phyloP scores from a whole-genome alignment of 2,329 filamentous ascomycete genomes.

The Cladosporium velox region DNA sequence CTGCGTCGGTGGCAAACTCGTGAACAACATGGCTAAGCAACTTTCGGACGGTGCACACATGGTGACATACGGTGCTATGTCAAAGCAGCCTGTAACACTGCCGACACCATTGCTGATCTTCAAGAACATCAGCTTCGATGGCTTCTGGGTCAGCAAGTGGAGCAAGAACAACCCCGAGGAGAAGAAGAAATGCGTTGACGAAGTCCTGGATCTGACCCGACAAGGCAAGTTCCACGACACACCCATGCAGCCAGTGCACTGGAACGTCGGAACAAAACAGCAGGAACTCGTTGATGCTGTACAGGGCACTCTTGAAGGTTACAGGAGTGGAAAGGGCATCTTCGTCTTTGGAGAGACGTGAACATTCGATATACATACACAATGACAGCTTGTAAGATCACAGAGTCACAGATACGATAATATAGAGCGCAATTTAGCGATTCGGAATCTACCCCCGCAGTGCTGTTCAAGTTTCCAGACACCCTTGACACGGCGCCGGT shows the following conservation, averaged over 20 bases:
- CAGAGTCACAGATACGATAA: neutral
- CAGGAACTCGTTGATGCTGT: conserved; percentile 70
- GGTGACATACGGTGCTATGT: conserved; percentile 96
- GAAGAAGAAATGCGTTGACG: conserved; percentile 78
- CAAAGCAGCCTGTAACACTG: conserved; percentile 77
- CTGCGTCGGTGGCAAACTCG: conserved; percentile 88
- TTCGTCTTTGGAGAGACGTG: conserved; percentile 71
- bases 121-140: conserved; percentile 83
- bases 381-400: neutral
- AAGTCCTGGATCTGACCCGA: conserved; percentile 75
- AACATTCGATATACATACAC: no score
- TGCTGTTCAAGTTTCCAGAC: neutral
- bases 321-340: conserved; percentile 83
- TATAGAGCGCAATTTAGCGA: neutral
- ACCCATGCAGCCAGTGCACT: conserved; percentile 78
- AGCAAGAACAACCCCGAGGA: conserved; percentile 71
- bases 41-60: conserved; percentile 68
- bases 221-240: conserved; percentile 78
- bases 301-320: conserved; percentile 80
- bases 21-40: conserved; percentile 74
- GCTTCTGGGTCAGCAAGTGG: conserved; percentile 95
- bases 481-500: neutral
- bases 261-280: conserved; percentile 79
- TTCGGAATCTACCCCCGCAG: neutral
- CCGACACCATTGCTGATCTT: conserved; percentile 89